Conservation (phyloP, 2,329 filamentous ascomycete genomes). For the Alternaria infectoria region DNA sequence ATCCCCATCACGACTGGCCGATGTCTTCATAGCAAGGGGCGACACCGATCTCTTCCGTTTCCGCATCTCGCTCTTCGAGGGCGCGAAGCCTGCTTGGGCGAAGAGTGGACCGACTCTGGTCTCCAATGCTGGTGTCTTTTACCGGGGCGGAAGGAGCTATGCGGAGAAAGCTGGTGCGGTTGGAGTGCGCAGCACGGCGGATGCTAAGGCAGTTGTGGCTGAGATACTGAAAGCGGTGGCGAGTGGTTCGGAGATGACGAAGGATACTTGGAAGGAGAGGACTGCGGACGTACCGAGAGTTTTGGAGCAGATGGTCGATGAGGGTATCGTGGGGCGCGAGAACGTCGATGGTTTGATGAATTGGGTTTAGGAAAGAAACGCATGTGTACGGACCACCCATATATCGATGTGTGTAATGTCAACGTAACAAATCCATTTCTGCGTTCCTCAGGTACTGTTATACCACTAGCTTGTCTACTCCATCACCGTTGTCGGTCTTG, state of each 20-base stretch:
- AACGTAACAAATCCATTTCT: no score
- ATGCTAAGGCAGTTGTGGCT: slow-evolving; percentile 57
- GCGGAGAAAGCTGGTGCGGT: slow-evolving; percentile 34
- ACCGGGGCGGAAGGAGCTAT: slow-evolving; percentile 42
- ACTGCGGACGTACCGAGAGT: slow-evolving; percentile 52
- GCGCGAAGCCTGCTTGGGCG: slow-evolving; percentile 38
- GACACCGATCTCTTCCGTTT: slow-evolving; percentile 45
- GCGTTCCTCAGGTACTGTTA: no score
- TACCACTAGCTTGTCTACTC: no score
- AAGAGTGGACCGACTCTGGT: slow-evolving; percentile 44
- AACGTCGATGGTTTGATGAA: slow-evolving; percentile 29
- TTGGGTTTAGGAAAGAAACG: no score
- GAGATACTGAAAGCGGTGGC: slow-evolving; percentile 54
- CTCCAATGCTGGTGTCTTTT: slow-evolving; percentile 48
- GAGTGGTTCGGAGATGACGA: slow-evolving; percentile 42
- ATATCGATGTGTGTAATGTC: no score
- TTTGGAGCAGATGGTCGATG: slow-evolving; percentile 60
- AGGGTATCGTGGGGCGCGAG: slow-evolving; percentile 53
- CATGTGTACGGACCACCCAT: no score
- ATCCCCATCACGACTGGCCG: slow-evolving; percentile 34
- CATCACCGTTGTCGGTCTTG: no score
- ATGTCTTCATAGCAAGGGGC: slow-evolving; percentile 42
- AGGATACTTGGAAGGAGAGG: slow-evolving; percentile 48
- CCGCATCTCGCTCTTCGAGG: slow-evolving; percentile 29
- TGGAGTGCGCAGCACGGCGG: slow-evolving; percentile 54